Evolutionary conservation across 2,329 filamentous ascomycete genomes (phyloP).

Genomic region (Fusarium tuaranense): DNA sequence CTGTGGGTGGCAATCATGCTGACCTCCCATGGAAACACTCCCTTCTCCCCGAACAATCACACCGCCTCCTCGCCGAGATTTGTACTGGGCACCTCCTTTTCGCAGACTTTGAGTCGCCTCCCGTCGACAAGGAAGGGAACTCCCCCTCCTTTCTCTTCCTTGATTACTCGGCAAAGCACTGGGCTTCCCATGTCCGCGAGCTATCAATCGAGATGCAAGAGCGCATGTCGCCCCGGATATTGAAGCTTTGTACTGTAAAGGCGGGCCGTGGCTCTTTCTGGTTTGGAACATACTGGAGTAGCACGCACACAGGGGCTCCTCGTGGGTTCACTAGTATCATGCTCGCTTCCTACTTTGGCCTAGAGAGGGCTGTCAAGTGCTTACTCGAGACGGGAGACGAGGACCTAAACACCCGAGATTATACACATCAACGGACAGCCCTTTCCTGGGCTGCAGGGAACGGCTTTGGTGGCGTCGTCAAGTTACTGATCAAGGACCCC

Average conservation of each 20-base stretch:
- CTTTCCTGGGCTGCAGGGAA: conserved; percentile 16
- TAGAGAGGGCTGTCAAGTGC: not conserved
- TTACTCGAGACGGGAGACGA: not conserved
- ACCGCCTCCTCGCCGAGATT: conserved; percentile 26
- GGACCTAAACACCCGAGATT: conserved; percentile 2
- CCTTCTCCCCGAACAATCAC: conserved; percentile 15
- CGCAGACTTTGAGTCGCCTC: conserved; percentile 2
- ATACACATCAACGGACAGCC: not conserved
- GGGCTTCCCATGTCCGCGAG: conserved; percentile 10
- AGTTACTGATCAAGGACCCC: conserved; percentile 1
- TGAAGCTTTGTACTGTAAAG: not conserved
- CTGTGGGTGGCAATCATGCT: too few species aligned
- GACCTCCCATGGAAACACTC: conserved; percentile 24
- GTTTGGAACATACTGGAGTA: conserved; percentile 5
- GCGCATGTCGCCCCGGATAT: not conserved
- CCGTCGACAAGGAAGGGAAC: not conserved
- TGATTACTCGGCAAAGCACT: conserved; percentile 17
- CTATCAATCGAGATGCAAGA: not conserved
- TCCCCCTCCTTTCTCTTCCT: conserved; percentile 3
- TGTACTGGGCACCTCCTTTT: conserved; percentile 17
- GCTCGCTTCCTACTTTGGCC: conserved; percentile 5
- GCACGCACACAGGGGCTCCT: not conserved
- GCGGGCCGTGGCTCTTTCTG: not conserved
- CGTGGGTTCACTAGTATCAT: not conserved
- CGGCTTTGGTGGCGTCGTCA: conserved; percentile 7